phyloP scores from a whole-genome alignment of 2,329 filamentous ascomycete species.

The Sporothrix phasma region DNA sequence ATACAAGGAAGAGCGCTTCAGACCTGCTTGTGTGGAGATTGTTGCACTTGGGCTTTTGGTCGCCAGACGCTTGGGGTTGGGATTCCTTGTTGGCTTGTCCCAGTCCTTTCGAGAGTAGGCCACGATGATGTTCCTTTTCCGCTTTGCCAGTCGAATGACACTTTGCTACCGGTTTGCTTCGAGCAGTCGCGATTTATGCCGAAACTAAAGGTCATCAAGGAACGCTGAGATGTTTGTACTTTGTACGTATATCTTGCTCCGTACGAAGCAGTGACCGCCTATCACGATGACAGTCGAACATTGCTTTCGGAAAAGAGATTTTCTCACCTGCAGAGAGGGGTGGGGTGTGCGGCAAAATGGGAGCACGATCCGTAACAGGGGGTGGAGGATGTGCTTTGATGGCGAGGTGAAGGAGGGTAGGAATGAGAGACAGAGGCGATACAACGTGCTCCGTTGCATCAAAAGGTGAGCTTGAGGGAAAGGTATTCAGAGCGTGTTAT shows the following conservation, averaged over 20 bases:
- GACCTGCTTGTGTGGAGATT: too few species aligned
- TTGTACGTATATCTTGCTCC: too few species aligned
- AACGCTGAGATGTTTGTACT: not conserved
- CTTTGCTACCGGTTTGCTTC: not conserved
- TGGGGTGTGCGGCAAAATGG: conserved; percentile 12
- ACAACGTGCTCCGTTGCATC: not conserved
- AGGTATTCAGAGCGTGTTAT: not conserved
- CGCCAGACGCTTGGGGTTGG: not conserved
- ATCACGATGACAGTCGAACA: not conserved
- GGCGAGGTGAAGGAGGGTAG: not conserved
- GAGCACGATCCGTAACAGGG: conserved; percentile 8
- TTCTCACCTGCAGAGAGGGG: conserved; percentile 3
- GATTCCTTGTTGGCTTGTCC: not conserved
- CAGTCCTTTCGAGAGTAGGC: not conserved
- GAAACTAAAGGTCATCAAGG: not conserved
- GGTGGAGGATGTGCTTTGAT: not conserved
- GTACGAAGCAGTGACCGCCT: too few species aligned
- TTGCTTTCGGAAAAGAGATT: not conserved
- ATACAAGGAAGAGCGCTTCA: not conserved
- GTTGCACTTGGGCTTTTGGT: conserved; percentile 1
- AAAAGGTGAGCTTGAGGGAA: not conserved
- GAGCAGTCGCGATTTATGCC: not conserved
- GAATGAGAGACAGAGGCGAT: not conserved
- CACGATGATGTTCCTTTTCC: not conserved
- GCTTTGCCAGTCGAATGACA: not conserved